phyloP scores from a whole-genome alignment of 768 basidiomycete genomes.

The Tulasnella sp. region DNA sequence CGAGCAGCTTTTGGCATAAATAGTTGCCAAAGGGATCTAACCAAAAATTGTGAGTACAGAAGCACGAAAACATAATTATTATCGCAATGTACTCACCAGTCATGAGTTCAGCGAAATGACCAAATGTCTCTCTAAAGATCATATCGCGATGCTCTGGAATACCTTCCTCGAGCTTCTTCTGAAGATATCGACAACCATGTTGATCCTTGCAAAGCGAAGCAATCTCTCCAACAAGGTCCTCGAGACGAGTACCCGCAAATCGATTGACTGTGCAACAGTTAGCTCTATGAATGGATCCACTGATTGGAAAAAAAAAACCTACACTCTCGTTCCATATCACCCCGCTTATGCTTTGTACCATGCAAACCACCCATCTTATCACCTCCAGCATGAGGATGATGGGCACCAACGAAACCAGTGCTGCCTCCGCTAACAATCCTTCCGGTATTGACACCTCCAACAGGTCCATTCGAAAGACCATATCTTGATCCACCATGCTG shows the following conservation, averaged over 20 bases:
- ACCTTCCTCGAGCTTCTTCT: conserved; percentile 97
- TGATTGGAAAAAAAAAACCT: conserved; percentile 20
- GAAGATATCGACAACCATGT: conserved; percentile 94
- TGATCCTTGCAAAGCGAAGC: conserved; percentile 94
- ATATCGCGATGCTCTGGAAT: conserved; percentile 93
- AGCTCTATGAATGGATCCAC: background rate
- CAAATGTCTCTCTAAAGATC: conserved; percentile 98
- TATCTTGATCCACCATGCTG: background rate
- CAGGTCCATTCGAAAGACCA: too few species aligned
- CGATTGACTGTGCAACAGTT: conserved; percentile 58
- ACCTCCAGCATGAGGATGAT: too few species aligned
- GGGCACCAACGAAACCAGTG: too few species aligned
- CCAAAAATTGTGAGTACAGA: conserved; percentile 6
- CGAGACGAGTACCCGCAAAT: conserved; percentile 88
- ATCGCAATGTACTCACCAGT: conserved; percentile 44
- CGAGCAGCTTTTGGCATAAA: conserved; percentile 92
- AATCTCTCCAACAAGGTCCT: conserved; percentile 93
- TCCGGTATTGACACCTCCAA: conserved; percentile 40
- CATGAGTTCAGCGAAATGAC: conserved; percentile 97
- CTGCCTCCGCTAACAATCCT: conserved; percentile 33
- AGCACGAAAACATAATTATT: conserved; percentile 8
- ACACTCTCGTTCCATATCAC: conserved; percentile 84
- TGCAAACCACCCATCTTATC: conserved; percentile 81
- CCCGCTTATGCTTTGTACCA: conserved; percentile 89
- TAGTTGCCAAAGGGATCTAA: conserved; percentile 98